These are phyloP conservation scores for Malus hybrid DNA, from an alignment of 331 rosid genomes.

Conservation along the genomic window DNA sequence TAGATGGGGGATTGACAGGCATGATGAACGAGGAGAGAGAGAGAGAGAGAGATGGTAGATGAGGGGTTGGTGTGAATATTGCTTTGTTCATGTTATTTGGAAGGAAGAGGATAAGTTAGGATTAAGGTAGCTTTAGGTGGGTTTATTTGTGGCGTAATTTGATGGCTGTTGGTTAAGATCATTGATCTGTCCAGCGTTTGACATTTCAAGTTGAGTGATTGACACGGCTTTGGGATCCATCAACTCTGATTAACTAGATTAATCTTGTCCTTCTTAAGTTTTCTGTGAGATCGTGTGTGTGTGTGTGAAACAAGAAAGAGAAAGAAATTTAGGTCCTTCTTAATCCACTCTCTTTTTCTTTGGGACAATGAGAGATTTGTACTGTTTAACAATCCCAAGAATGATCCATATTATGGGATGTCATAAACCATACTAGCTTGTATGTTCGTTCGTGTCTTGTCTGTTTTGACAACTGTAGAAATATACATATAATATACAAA, in stretches of 20 bases:
- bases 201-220: constrained; percentile 31
- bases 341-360: too few species aligned
- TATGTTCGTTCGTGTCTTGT: constrained; percentile 1
- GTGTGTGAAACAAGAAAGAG: constrained; percentile 2
- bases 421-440: constrained; percentile 3
- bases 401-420: constrained; percentile 21
- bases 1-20: constrained; percentile 2
- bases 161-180: constrained; percentile 23
- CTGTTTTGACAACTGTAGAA: background rate
- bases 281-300: background rate
- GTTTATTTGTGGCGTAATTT: background rate
- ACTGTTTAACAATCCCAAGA: constrained; percentile 18
- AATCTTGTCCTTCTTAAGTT: too few species aligned
- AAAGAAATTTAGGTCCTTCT: too few species aligned
- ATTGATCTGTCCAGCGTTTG: constrained; percentile 32
- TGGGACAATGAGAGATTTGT: too few species aligned
- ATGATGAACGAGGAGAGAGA: too few species aligned
- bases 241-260: constrained; percentile 6
- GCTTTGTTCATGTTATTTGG: background rate
- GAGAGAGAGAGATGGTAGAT: background rate
- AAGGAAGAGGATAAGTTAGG: background rate
- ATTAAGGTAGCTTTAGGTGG: constrained; percentile 6
- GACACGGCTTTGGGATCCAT: constrained; percentile 45
- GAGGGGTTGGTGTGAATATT: constrained; percentile 1
- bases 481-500: background rate